Base-by-base conservation (phyloP, 257 asterid genomes). In the Striga asiatica region DNA sequence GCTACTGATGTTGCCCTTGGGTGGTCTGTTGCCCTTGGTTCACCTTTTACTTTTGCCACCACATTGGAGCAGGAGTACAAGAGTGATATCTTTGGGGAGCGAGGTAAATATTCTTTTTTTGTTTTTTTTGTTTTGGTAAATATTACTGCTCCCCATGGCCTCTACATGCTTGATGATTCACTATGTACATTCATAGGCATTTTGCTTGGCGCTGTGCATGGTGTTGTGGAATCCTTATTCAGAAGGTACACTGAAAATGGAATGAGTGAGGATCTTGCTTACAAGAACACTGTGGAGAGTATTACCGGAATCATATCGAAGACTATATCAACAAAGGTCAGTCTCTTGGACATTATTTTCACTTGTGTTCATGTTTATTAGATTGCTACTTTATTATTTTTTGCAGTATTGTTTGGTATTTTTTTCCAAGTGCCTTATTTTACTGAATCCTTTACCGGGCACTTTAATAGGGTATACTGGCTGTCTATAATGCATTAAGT, bases 1-100 rank as follows among this genome's bases (percentile, higher is more conserved):
- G 98, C 98, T 50, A 89, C 98, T 11, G 91, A 89, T 65, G 89
- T 86, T 68, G 98, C 98, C 48, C 89, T 89, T 67, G 98, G 95
- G 53, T 89, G 96, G 98, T 89, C 96, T 3, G 78, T 89, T 53
- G 95, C 95, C 58, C 95, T 89, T 61, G 98, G 98, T 66, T 86
- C 98, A 47, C 98, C 98, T 57, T 86, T 89, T 69, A 83, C 96
- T 46, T 89, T 89, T 60, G 95, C 87, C 39, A 89, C 98, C 52
- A 86, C 96, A 10, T 73, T 89, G 70, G 96, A 86, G 74, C 81
- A 75, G 71, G 96, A 86, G 65, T 89, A 89, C 69, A 89, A 64
- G 77, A 89, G 96, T 71, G 98, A 89, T 74, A 89, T 89, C 22
- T 89, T 89, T 54, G 98, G 98, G 62, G 98, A 89, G 72, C 72